Base-by-base conservation (phyloP, 1,284 basidiomycete species). In the Irpex sp. region DNA sequence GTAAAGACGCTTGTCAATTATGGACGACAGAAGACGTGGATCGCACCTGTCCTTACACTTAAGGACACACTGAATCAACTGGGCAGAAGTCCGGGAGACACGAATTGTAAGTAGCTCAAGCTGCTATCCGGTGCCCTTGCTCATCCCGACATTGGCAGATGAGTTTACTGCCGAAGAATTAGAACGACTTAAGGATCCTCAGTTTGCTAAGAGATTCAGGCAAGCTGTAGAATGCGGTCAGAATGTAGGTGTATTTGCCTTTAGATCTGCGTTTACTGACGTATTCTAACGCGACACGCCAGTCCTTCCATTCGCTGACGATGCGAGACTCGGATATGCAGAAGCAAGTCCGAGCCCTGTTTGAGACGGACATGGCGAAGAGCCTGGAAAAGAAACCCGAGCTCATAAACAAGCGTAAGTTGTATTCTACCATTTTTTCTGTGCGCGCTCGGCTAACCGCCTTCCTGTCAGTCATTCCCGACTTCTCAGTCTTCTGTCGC, bases 1-100 rank as follows among this genome's bases (percentile, higher is more conserved):
- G 85, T 86, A 4, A 71, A 74, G 58, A 77, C 79, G 62, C 62
- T 89, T 33, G 73, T 76, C 43, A 86, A 87, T 70, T 89, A 82
- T 67, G 85, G 85, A 37, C 80, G 85, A 13, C 82, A 85, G 1
- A 81, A 82, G 69, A 86, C 86, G 0, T 89, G 85, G 87, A 77
- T 89, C 43, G 78, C 83, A 2, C 70, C 78, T 1, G 78, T 80
- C 0, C 85, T 87, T 63, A 76, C 79, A 4, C 71, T 74, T 36
- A 74, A 76, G 7, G 77, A 75, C 43, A 68, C 84, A 31, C 61
- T 73, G 5, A 71, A 75, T 49, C 68, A 83, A 26, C 69, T 80
- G 15, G 71, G 72, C 31, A 76, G 78, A 71, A 78, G 13, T 31
- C 58, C 61, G 43, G 67, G 31, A 67, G 73, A 36, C 67, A 64